These are phyloP conservation scores for Globisporangium paddicum DNA, from an alignment of 352 stramenopile genomes.

Conservation along the genomic window DNA sequence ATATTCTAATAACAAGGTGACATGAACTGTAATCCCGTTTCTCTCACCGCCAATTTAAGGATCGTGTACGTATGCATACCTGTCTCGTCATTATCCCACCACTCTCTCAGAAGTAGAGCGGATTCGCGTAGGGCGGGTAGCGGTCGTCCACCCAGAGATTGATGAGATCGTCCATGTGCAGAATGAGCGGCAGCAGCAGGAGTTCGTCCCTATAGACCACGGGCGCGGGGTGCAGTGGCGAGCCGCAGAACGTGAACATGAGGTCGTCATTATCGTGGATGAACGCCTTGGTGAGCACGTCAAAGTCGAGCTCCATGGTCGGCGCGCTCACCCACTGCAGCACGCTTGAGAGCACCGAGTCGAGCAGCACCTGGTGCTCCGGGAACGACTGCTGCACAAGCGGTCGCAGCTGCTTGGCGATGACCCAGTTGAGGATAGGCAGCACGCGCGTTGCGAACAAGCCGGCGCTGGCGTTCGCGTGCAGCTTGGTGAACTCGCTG, in stretches of 20 bases:
- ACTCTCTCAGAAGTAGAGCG: slow-evolving; percentile 48
- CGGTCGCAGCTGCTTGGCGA: slow-evolving; percentile 29
- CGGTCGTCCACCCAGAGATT: slow-evolving; percentile 74
- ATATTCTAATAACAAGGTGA: not conserved
- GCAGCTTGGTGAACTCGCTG: slow-evolving; percentile 63
- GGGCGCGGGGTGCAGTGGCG: slow-evolving; percentile 47
- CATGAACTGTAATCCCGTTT: not conserved
- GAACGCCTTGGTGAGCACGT: slow-evolving; percentile 58
- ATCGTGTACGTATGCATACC: not conserved
- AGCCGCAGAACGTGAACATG: slow-evolving; percentile 50
- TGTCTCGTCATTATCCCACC: not conserved
- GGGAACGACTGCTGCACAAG: slow-evolving; percentile 45
- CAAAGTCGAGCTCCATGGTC: slow-evolving; percentile 49
- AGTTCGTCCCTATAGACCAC: slow-evolving; percentile 57
- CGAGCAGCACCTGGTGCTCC: slow-evolving; percentile 53
- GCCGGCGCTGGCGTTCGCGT: slow-evolving; percentile 45
- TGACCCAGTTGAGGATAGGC: slow-evolving; percentile 37
- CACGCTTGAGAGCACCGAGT: slow-evolving; percentile 31
- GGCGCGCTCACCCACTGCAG: slow-evolving; percentile 40
- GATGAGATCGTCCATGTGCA: slow-evolving; percentile 63
- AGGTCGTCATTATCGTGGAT: slow-evolving; percentile 44
- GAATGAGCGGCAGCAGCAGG: slow-evolving; percentile 47
- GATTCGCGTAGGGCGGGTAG: slow-evolving; percentile 66
- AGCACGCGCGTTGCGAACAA: slow-evolving; percentile 43
- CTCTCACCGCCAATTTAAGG: not conserved